These are phyloP conservation scores for Coemansia sp. DNA, from an alignment of 192 early-diverging fungal species.

Conservation along the genomic window DNA sequence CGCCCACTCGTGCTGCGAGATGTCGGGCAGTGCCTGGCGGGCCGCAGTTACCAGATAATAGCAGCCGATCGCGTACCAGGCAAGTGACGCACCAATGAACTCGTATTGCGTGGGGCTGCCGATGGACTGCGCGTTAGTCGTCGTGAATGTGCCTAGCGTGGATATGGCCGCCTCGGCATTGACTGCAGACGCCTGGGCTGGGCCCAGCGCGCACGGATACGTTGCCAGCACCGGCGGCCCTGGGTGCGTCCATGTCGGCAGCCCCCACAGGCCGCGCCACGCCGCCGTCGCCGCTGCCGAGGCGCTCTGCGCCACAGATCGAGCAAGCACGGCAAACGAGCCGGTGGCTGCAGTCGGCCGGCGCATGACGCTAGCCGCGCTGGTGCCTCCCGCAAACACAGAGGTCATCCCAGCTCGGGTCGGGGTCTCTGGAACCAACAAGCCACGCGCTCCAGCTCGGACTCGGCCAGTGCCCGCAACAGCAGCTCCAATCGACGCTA, in stretches of 20 bases:
- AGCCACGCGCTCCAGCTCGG: conserved; percentile 43
- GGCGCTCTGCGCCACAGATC: conserved; percentile 28
- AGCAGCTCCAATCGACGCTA: conserved; percentile 23
- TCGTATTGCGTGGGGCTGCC: conserved; percentile 51
- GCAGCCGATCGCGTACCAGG: conserved; percentile 58
- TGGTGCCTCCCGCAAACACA: conserved; percentile 6
- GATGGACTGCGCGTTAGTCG: conserved; percentile 36
- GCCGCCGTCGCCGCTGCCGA: conserved; percentile 30
- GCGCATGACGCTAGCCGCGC: conserved; percentile 6
- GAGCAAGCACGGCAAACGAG: conserved; percentile 7
- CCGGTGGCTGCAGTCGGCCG: conserved; percentile 9
- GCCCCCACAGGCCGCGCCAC: conserved; percentile 56
- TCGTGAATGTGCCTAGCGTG: conserved; percentile 34
- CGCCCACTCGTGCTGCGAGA: conserved; percentile 37
- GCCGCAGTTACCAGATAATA: conserved; percentile 50
- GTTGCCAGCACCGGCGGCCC: conserved; percentile 53
- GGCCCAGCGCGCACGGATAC: conserved; percentile 50
- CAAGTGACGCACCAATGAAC: conserved; percentile 52
- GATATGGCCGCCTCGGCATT: conserved; percentile 35
- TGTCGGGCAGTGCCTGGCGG: conserved; percentile 10
- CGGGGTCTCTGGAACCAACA: conserved; percentile 46
- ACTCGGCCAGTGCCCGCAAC: conserved; percentile 36
- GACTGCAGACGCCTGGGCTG: conserved; percentile 23
- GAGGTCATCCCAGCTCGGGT: conserved; percentile 15
- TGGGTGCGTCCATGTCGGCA: conserved; percentile 54